These are phyloP conservation scores for Solanum corneliomulleri DNA, from an alignment of 257 asterid genomes.

Conservation along the genomic window DNA sequence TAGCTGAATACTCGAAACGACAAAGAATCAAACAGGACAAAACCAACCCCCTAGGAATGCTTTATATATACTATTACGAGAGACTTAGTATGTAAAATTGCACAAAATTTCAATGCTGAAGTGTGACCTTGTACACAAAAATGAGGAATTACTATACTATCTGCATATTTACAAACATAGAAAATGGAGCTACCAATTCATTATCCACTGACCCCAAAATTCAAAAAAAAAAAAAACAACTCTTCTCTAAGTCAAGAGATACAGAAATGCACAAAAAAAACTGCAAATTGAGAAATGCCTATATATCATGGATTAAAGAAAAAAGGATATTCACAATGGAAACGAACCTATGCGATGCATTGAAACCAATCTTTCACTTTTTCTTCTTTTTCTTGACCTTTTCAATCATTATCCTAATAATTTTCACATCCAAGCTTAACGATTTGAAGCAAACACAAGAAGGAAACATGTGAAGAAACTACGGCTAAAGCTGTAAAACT, in stretches of 20 bases:
- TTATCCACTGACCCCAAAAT: not conserved
- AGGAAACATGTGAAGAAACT: constrained; percentile 9
- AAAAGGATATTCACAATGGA: not conserved
- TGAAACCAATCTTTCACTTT: not conserved
- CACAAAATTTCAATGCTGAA: not conserved
- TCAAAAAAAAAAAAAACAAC: not conserved
- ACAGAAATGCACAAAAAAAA: not conserved
- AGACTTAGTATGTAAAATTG: not conserved
- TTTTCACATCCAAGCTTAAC: constrained; percentile 9
- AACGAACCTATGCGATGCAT: not conserved
- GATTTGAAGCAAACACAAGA: constrained; percentile 8
- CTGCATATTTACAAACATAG: not conserved
- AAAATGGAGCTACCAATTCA: not conserved
- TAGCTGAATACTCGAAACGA: not conserved
- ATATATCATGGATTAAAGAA: not conserved
- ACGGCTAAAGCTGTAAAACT: constrained; percentile 3
- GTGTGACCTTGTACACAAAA: not conserved
- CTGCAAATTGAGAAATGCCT: not conserved
- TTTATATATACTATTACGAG: not conserved
- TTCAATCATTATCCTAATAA: constrained; percentile 1
- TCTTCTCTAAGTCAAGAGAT: not conserved
- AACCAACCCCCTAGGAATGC: not conserved
- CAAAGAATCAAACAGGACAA: not conserved
- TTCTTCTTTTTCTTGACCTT: not conserved
- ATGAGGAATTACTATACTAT: not conserved